Evolutionary conservation across 345 rosid species (phyloP).

Genomic region (Aethionema arabicum): DNA sequence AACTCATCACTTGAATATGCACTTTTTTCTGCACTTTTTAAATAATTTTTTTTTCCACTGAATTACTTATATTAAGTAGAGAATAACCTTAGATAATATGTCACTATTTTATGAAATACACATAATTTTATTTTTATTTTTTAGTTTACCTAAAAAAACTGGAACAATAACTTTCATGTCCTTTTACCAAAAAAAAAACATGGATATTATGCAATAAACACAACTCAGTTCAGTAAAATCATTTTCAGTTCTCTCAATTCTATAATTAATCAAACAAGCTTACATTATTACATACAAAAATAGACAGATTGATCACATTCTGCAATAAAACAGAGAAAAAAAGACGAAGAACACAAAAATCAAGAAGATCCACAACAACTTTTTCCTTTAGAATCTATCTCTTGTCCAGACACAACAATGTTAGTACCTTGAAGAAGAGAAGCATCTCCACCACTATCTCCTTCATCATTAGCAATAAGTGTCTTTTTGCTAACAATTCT

Average conservation of each 20-base stretch:
- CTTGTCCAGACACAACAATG: constrained; percentile 58
- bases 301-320: not conserved
- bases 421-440: constrained; percentile 64
- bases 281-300: constrained; percentile 25
- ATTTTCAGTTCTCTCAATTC: not conserved
- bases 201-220: not conserved
- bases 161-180: not conserved
- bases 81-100: too few relatives aligned
- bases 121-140: too few relatives aligned
- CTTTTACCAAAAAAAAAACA: too few relatives aligned
- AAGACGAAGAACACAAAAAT: not conserved
- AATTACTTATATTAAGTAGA: too few relatives aligned
- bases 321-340: constrained; percentile 15
- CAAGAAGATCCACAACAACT: constrained; percentile 49
- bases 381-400: constrained; percentile 38
- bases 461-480: constrained; percentile 49
- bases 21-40: too few relatives aligned
- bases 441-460: constrained; percentile 37
- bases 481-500: constrained; percentile 67
- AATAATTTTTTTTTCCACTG: too few relatives aligned
- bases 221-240: constrained; percentile 9
- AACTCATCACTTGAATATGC: too few relatives aligned
- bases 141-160: too few relatives aligned
- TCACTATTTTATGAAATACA: too few relatives aligned
- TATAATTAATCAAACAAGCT: constrained; percentile 9